These are phyloP conservation scores for Trichoderma reesei DNA, from an alignment of 495 filamentous ascomycete genomes.

Conservation along the genomic window DNA sequence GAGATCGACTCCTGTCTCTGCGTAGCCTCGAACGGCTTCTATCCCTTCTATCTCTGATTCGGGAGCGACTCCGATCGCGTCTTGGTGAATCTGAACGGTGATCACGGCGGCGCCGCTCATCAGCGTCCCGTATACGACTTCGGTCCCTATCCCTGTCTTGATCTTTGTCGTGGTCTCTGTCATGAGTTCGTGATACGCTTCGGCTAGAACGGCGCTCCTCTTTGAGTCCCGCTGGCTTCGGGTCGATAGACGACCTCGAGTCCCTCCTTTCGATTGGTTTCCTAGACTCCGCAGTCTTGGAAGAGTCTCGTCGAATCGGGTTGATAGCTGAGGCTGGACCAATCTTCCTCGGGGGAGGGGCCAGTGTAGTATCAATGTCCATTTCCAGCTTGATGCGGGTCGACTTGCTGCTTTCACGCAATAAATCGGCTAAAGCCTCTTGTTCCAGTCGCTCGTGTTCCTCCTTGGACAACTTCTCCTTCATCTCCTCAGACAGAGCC, in stretches of 20 bases:
- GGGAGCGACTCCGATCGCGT: constrained; percentile 12
- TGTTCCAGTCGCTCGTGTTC: constrained; percentile 44
- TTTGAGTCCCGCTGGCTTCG: constrained; percentile 8
- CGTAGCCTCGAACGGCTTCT: constrained; percentile 23
- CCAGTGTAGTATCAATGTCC: constrained; percentile 43
- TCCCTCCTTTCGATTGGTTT: constrained; percentile 22
- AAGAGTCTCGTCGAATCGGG: constrained; percentile 37
- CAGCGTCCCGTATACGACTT: constrained; percentile 17
- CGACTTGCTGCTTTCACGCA: constrained; percentile 41
- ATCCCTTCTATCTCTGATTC: constrained; percentile 15
- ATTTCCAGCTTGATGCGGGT: constrained; percentile 36
- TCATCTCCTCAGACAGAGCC: constrained; percentile 26
- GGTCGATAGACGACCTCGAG: constrained; percentile 6
- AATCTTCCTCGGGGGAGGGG: constrained; percentile 40
- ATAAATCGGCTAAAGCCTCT: constrained; percentile 43
- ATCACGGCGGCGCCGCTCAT: constrained; percentile 15
- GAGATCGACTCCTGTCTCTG: constrained; percentile 20
- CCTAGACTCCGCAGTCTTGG: constrained; percentile 31
- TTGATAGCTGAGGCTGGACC: constrained; percentile 47
- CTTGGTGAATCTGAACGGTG: constrained; percentile 18
- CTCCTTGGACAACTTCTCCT: constrained; percentile 43
- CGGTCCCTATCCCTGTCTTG: constrained; percentile 18
- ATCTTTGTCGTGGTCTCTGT: constrained; percentile 23
- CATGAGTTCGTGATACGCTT: constrained; percentile 12
- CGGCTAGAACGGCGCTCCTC: constrained; percentile 12